These are phyloP conservation scores for Boletus insuetus DNA, from an alignment of 768 basidiomycete species.

Conservation along the genomic window DNA sequence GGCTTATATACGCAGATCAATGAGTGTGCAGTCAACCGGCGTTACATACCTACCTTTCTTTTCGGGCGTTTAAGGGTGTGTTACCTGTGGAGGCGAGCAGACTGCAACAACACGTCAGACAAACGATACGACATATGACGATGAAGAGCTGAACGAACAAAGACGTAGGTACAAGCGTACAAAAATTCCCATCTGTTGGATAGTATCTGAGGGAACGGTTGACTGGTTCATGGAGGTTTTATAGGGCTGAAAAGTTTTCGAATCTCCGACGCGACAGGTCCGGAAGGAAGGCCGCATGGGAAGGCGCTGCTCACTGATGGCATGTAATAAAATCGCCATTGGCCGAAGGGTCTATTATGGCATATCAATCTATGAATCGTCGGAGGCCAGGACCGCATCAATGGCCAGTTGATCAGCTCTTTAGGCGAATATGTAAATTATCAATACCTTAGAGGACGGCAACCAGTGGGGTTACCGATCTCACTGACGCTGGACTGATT, in stretches of 20 bases:
- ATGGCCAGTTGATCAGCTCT: slow-evolving; percentile 2
- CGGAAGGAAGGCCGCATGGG: slow-evolving; percentile 20
- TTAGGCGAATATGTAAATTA: neutral
- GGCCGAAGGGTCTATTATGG: slow-evolving; percentile 1
- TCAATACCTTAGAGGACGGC: neutral
- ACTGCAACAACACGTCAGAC: slow-evolving; percentile 17
- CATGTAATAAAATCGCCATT: slow-evolving; percentile 21
- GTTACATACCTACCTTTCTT: slow-evolving; percentile 13
- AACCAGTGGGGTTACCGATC: neutral
- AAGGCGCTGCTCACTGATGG: neutral
- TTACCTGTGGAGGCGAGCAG: slow-evolving; percentile 28
- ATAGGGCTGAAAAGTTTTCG: slow-evolving; percentile 16
- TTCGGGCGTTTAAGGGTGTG: slow-evolving; percentile 26
- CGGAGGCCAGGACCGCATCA: no score
- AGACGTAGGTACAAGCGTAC: slow-evolving; percentile 28
- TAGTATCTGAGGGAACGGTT: slow-evolving; percentile 17
- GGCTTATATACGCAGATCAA: slow-evolving; percentile 14
- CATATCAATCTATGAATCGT: slow-evolving; percentile 5
- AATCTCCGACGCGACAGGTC: slow-evolving; percentile 28
- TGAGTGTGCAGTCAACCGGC: neutral
- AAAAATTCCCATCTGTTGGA: slow-evolving; percentile 36
- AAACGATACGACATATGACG: neutral
- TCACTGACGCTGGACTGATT: neutral
- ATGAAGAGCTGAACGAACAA: slow-evolving; percentile 18
- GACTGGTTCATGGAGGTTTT: slow-evolving; percentile 9